Conservation (phyloP, 2,329 filamentous ascomycete genomes). For the Lasiodiplodia hormozganensis region DNA sequence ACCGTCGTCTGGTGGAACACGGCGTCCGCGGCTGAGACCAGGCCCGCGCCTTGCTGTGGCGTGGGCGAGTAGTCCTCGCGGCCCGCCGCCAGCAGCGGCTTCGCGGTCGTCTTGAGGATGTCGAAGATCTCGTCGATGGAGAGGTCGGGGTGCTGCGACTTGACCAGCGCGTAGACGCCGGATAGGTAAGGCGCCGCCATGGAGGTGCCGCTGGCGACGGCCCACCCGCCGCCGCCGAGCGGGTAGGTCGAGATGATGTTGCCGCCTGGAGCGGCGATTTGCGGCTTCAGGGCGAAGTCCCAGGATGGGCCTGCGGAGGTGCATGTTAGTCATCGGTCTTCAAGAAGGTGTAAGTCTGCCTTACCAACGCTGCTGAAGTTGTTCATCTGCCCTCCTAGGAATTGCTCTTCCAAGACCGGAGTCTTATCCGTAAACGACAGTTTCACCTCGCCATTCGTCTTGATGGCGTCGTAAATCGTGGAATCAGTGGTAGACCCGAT, state of each 20-base stretch:
- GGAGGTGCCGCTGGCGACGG: slow-evolving; percentile 62
- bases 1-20: slow-evolving; percentile 32
- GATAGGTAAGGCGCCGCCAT: slow-evolving; percentile 42
- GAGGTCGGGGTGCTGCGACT: slow-evolving; percentile 1
- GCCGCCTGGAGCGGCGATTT: slow-evolving; percentile 63
- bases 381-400: slow-evolving; percentile 6
- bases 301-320: slow-evolving; percentile 61
- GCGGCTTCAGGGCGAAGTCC: slow-evolving; percentile 64
- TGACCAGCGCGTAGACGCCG: slow-evolving; percentile 33
- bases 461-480: neutral
- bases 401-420: neutral
- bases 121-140: slow-evolving; percentile 33
- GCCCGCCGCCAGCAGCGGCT: slow-evolving; percentile 33
- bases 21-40: slow-evolving; percentile 35
- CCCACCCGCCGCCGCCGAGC: slow-evolving; percentile 55
- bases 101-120: slow-evolving; percentile 34
- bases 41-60: slow-evolving; percentile 36
- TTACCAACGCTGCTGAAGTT: slow-evolving; percentile 16
- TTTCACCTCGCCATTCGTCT: neutral
- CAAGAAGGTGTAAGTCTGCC: neutral
- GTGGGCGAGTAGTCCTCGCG: slow-evolving; percentile 30
- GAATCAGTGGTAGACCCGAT: neutral
- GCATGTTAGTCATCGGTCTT: neutral
- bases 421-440: slow-evolving; percentile 9
- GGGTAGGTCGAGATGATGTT: slow-evolving; percentile 64